Evolutionary conservation across 495 filamentous ascomycete genomes (phyloP).

Genomic region (Podospora didyma): DNA sequence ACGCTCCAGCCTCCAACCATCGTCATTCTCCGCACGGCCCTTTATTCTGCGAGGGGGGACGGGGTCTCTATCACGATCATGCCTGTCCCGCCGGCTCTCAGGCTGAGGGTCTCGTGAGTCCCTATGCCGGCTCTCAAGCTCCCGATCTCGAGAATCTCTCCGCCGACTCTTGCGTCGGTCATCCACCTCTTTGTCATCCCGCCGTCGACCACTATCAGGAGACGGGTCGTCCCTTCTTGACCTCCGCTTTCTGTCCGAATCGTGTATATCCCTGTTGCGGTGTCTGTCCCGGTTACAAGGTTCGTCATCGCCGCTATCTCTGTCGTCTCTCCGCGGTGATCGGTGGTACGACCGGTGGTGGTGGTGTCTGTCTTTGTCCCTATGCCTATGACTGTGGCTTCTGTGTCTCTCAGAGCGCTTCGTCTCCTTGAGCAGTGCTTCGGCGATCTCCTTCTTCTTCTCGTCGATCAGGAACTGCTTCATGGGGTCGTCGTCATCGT

Average conservation of each 20-base stretch:
- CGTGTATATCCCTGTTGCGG: conserved; percentile 7
- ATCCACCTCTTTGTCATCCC: conserved; percentile 21
- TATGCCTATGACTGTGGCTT: conserved; percentile 51
- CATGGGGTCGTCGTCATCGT: conserved; percentile 98
- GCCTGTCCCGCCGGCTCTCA: too few species aligned
- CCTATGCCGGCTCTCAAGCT: conserved; percentile 20
- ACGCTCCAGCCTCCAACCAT: too few species aligned
- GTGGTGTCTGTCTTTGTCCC: conserved; percentile 14
- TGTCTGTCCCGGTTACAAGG: conserved; percentile 2
- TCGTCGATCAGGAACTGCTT: conserved; percentile 82
- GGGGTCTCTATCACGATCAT: too few species aligned
- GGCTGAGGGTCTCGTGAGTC: too few species aligned
- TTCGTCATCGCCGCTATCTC: conserved; percentile 10
- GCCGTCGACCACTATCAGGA: conserved; percentile 13
- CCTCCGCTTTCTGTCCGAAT: conserved; percentile 12
- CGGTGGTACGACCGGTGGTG: conserved; percentile 26
- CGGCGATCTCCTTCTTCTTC: conserved; percentile 82
- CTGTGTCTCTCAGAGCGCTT: conserved; percentile 32
- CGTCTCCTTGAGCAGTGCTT: conserved; percentile 56
- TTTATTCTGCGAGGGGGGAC: too few species aligned
- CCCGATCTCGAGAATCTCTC: conserved; percentile 26
- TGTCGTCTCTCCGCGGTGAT: conserved; percentile 16
- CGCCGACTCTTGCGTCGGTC: conserved; percentile 25
- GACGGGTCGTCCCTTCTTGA: conserved; percentile 15
- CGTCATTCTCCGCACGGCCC: too few species aligned